Evolutionary conservation across 208 protist species (phyloP), one percentile per base, ranked within the genome.

Genomic region (Crithidia brevicula): DNA sequence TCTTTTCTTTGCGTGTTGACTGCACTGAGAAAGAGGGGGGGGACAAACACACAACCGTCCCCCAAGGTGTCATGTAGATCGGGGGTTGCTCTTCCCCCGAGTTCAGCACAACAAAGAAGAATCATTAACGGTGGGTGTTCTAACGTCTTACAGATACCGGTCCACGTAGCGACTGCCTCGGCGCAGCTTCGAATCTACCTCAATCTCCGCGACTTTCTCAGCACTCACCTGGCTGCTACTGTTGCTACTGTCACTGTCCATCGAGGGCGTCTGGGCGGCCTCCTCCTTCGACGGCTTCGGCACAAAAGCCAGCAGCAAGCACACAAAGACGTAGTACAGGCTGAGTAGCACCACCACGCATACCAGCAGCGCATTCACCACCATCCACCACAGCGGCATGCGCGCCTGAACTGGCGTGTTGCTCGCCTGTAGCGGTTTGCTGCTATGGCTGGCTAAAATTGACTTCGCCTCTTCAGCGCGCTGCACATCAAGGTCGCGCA

Each of bases 241-340:
- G 31, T n/a, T 25, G 22, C 4, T n/a, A 50, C 2, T 25, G 47
- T 6, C 6, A 0, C n/a, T n/a, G n/a, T n/a, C n/a, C n/a, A n/a
- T n/a, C n/a, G 33, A 2, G 25, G 42, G 8, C 30, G 2, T n/a
- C 16, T 28, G 2, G 15, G 4, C 9, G 31, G 11, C 4, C 42
- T 11, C 30, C 42, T 22, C 27, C 50, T 28, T 47, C 13, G 51
- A 22, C 10, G 78, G 81, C 34, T 75, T 71, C 25, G 88, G 88
- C 11, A 96, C 91, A 68, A 93, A 85, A 0, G 83, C 86, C 0
- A 96, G 65, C 11, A 96, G 80, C 33, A 94, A 77, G 10, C 80
- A 85, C 3, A 82, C 91, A 36, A 86, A 76, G 20, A 94, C 42
- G 75, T 88, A 82, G 67, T 96, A 96, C 20, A 77, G 58, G 28